A percentile compares a stretch with the other conserved stretches of the same genome.
Conservation (phyloP, 2,329 filamentous ascomycete genomes). For the Parafenestella ontariensis region DNA sequence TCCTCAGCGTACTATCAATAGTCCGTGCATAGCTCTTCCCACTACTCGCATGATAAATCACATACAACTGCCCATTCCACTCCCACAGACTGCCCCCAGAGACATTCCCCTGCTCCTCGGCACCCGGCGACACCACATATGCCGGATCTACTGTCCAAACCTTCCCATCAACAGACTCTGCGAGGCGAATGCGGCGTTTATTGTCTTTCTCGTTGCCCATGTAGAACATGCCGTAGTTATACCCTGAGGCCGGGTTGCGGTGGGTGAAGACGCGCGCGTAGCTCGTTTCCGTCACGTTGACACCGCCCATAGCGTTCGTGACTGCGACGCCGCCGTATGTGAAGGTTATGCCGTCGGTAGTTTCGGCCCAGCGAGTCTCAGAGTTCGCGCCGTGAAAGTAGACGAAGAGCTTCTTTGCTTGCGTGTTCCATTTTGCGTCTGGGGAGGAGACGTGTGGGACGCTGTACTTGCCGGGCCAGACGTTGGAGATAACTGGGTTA, state of each 20-base stretch:
- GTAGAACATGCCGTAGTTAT: neutral
- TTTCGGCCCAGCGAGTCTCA: neutral
- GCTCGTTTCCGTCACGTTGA: neutral
- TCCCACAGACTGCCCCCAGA: neutral
- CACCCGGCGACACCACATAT: neutral
- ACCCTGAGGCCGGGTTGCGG: neutral
- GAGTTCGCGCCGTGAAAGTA: neutral
- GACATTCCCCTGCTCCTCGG: neutral
- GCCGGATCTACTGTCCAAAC: neutral
- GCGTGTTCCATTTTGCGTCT: neutral
- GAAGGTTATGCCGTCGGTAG: neutral
- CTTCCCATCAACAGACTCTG: neutral
- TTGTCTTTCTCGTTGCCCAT: neutral
- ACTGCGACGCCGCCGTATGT: neutral
- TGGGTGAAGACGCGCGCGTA: neutral
- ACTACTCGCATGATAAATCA: neutral
- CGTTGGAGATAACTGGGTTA: neutral
- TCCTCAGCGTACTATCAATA: neutral
- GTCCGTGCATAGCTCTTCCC: neutral
- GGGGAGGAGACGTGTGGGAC: neutral
- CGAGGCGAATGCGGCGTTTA: neutral
- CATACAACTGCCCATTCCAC: neutral
- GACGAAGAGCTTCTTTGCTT: neutral
- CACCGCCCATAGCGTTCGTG: neutral
- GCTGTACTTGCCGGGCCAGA: neutral